Evolutionary conservation across 306 rosid species (phyloP), one percentile per base, ranked within the genome.

Genomic region (Pterocarpus santalinus): DNA sequence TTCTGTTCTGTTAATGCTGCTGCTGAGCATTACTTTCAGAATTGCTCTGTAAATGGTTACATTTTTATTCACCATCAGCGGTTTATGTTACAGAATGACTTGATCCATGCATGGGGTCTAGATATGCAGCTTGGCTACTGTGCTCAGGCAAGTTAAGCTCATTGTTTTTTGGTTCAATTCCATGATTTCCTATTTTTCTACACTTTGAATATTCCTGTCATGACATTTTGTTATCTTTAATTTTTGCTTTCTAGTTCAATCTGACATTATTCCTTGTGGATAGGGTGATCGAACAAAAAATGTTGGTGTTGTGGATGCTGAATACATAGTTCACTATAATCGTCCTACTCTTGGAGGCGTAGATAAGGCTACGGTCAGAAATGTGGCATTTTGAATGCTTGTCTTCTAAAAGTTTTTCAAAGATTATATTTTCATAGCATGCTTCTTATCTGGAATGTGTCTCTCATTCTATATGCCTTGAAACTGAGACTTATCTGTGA

Each of bases 21-120:
- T 77, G 30, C 28, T 32, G 69, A 64, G 47, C 35, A 38, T 69
- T 46, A 8, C 43, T 30, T 6, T 43, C 10, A 55, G 36, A 74
- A 16, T 68, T 60, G 10, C 39, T 68, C 28, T 82, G 15, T 38
- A 47, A 69, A 38, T 55, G 14, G 17, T 73, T 61, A 13, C 76
- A 36, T 43, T 28, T 81, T 58, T 15, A 55, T 34, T 81, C 35
- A 66, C 13, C 72, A 16, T 36, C 2, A 62, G 16, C 47, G 57
- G 58, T 83, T 79, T 75, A 9, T 69, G 86, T 82, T 74, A 43
- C 91, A 95, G 99, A 95, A 85, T 73, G 94, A 95, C 83, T 89
- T 95, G 93, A 79, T 95, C 55, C 98, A 95, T 85, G 99, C 97
- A 43, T 95, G 99, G 99, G 99, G 99, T 62, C 88, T 95, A 53